Evolutionary conservation across 108 stramenopile species (phyloP), one percentile per base, ranked within the genome.

Genomic region (Skeletonema marinoi): DNA sequence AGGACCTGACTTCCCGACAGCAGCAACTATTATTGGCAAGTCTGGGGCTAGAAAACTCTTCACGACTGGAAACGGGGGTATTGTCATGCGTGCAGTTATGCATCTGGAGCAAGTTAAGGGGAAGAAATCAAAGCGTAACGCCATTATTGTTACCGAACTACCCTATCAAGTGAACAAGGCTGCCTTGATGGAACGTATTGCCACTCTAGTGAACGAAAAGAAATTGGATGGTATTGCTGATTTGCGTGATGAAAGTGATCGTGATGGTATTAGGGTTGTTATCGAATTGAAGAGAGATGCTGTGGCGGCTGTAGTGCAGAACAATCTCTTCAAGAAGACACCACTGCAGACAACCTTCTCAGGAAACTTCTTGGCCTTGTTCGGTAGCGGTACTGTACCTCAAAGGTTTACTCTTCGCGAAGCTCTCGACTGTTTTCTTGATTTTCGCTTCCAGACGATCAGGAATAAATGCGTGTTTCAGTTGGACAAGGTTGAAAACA

Each of bases 141-240:
- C 97, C 64, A 96, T 98, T 44, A 89, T 98, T 62, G 95, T 97
- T 1, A 98, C 95, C 13, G 96, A 98, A 68, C 78, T 98, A 29
- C 98, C 98, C 10, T 98, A 98, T 72, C 93, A 95, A 81, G 96
- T 97, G 60, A 97, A 96, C 89, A 97, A 98, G 85, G 92, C 97
- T 33, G 85, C 93, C 1, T 83, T 98, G 66, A 81, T 98, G 77
- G 97, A 97, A 84, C 93, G 96, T 65, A 98, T 98, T 48, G 98
- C 98, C 10, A 87, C 84, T 30, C 73, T 97, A 60, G 97, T 98
- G 42, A 98, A 98, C 80, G 97, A 97, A 31, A 98, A 98, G 84
- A 96, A 97, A 71, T 60, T 98, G 50, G 93, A 97, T 5, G 96
- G 94, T 13, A 89, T 94, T 69, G 85, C 88, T 21, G 93, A 95